Percentiles rank a stretch among this genome's conserved stretches.
Evolutionary conservation across 2,329 filamentous ascomycete species (phyloP).

Genomic region (Dactylonectria macrodidyma): DNA sequence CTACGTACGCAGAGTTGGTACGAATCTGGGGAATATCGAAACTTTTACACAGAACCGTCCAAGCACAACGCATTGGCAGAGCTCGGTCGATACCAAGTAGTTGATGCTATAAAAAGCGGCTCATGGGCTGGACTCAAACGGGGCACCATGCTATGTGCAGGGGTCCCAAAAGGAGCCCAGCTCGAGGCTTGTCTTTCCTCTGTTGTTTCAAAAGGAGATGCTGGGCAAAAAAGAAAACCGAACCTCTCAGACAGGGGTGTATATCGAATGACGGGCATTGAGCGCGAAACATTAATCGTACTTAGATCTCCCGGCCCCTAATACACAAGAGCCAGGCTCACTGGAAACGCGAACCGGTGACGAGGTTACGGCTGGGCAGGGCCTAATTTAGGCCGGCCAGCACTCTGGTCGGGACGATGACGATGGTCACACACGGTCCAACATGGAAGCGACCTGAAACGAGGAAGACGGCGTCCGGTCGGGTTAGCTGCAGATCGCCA

Average conservation of each 20-base stretch:
- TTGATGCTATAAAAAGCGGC: conserved; percentile 28
- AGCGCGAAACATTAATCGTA: conserved; percentile 22
- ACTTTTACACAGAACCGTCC: background rate
- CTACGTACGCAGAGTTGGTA: background rate
- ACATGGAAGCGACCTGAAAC: conserved; percentile 46
- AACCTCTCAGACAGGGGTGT: conserved; percentile 15
- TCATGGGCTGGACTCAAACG: conserved; percentile 17
- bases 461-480: conserved; percentile 36
- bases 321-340: conserved; percentile 6
- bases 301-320: conserved; percentile 18
- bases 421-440: conserved; percentile 40
- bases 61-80: conserved; percentile 15
- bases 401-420: conserved; percentile 22
- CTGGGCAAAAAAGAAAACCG: conserved; percentile 10
- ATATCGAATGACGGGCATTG: conserved; percentile 14
- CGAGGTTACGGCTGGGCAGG: conserved; percentile 13
- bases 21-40: conserved; percentile 16
- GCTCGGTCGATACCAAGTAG: conserved; percentile 4
- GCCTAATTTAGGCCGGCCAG: conserved; percentile 16
- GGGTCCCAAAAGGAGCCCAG: conserved; percentile 21
- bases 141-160: conserved; percentile 24
- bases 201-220: conserved; percentile 22
- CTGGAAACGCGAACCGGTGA: conserved; percentile 14
- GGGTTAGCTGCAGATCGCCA: conserved; percentile 35
- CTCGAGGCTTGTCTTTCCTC: conserved; percentile 5